Conservation (phyloP, 164 flowering plant species). For the Liriodendron chinense region DNA sequence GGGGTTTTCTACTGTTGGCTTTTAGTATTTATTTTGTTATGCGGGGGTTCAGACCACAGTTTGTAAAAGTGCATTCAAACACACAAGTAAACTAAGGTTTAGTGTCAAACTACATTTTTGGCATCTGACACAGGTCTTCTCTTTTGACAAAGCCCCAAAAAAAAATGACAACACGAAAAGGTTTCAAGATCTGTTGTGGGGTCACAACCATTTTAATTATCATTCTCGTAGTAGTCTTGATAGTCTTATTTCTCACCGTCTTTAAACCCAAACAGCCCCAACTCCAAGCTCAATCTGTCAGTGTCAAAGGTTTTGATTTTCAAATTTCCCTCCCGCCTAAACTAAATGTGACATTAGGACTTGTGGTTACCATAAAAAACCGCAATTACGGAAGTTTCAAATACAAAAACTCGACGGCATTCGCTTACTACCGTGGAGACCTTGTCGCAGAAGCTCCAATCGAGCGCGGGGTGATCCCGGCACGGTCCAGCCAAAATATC, state of each 20-base stretch:
- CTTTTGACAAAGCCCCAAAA: no score
- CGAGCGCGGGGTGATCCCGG: slow-evolving; percentile 18
- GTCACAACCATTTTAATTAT: slow-evolving; percentile 17
- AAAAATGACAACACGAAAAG: background rate
- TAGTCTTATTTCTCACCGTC: slow-evolving; percentile 29
- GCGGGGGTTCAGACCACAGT: no score
- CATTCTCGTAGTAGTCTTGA: slow-evolving; percentile 16
- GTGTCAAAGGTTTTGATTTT: slow-evolving; percentile 12
- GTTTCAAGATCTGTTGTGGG: slow-evolving; percentile 22
- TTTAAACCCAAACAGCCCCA: slow-evolving; percentile 38
- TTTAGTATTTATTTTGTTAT: no score
- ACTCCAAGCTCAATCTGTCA: slow-evolving; percentile 19
- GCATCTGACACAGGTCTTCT: no score
- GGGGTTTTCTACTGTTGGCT: no score
- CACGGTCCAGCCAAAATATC: slow-evolving; percentile 26
- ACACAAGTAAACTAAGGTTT: no score
- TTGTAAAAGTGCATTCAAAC: no score
- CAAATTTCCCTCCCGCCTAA: slow-evolving; percentile 12
- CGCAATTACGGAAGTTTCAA: slow-evolving; percentile 43
- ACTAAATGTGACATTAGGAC: slow-evolving; percentile 30
- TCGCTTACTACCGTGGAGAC: slow-evolving; percentile 26
- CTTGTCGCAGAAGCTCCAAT: slow-evolving; percentile 35
- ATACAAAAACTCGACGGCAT: slow-evolving; percentile 21
- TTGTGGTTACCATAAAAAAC: slow-evolving; percentile 27
- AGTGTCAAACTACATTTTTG: no score